Percentiles rank a stretch among this genome's conserved stretches.
Conservation (phyloP, 2,329 filamentous ascomycete species). For the Ascochyta clinopodiicola region DNA sequence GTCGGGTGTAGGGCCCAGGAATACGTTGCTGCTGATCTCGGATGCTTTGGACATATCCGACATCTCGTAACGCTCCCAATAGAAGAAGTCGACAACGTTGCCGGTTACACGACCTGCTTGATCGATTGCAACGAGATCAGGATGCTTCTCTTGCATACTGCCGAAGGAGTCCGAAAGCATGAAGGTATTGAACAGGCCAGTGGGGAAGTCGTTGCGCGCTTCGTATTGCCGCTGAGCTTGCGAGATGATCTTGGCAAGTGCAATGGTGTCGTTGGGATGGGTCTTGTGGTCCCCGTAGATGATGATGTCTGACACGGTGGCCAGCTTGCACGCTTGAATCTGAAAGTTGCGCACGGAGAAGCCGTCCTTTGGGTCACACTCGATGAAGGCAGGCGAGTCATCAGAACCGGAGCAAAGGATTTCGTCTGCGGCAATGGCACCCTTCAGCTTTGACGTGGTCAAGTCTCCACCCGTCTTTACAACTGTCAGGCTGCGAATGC, state of each 20-base stretch:
- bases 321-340: conserved; percentile 89
- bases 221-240: conserved; percentile 77
- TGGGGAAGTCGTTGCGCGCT: conserved; percentile 65
- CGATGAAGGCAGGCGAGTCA: conserved; percentile 70
- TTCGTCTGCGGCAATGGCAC: conserved; percentile 82
- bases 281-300: conserved; percentile 81
- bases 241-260: conserved; percentile 69
- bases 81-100: conserved; percentile 84
- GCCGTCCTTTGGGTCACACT: conserved; percentile 84
- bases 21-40: conserved; percentile 89
- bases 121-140: conserved; percentile 77
- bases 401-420: conserved; percentile 64
- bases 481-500: conserved; percentile 79
- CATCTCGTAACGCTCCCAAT: conserved; percentile 91
- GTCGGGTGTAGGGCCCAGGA: conserved; percentile 86
- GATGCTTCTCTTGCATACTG: conserved; percentile 71
- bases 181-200: conserved; percentile 82
- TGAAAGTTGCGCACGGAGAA: conserved; percentile 98
- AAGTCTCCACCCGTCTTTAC: conserved; percentile 90
- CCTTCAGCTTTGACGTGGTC: conserved; percentile 76
- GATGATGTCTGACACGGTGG: conserved; percentile 87
- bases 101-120: conserved; percentile 74
- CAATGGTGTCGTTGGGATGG: conserved; percentile 68
- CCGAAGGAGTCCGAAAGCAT: conserved; percentile 58
- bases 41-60: conserved; percentile 88